A percentile compares a stretch with the other conserved stretches of the same genome.
These are phyloP conservation scores for Fraxinus floribunda DNA, from an alignment of 305 asterid species.

Conservation along the genomic window DNA sequence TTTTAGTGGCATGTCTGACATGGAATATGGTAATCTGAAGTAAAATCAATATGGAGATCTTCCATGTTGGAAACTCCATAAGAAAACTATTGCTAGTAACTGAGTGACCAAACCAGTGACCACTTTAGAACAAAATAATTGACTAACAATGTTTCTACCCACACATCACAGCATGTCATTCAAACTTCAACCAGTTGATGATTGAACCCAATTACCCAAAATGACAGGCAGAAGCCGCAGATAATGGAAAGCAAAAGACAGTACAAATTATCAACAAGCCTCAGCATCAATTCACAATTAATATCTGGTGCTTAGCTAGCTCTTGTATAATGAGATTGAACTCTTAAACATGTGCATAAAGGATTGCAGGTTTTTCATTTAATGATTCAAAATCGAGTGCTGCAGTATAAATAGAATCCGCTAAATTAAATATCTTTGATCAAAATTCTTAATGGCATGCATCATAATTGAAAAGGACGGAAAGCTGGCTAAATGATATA, in stretches of 20 bases:
- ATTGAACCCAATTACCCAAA: neutral
- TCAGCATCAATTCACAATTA: neutral
- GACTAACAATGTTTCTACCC: neutral
- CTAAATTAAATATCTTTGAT: neutral
- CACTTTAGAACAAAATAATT: neutral
- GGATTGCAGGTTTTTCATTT: neutral
- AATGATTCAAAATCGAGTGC: neutral
- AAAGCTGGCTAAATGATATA: conserved; percentile 20
- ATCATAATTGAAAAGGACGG: neutral
- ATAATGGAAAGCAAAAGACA: neutral
- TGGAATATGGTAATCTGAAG: neutral
- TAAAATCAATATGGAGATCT: neutral
- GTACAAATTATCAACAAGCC: neutral
- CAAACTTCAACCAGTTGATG: neutral
- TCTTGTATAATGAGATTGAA: neutral
- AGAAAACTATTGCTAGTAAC: neutral
- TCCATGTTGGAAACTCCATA: neutral
- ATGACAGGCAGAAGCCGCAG: neutral
- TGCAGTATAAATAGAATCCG: neutral
- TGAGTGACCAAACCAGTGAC: neutral
- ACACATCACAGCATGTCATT: neutral
- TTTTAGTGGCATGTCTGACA: neutral
- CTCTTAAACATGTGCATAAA: neutral
- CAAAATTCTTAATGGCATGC: neutral
- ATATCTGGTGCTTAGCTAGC: neutral